Conservation (phyloP, 352 stramenopile species). For the Halophytophthora batemanensis region DNA sequence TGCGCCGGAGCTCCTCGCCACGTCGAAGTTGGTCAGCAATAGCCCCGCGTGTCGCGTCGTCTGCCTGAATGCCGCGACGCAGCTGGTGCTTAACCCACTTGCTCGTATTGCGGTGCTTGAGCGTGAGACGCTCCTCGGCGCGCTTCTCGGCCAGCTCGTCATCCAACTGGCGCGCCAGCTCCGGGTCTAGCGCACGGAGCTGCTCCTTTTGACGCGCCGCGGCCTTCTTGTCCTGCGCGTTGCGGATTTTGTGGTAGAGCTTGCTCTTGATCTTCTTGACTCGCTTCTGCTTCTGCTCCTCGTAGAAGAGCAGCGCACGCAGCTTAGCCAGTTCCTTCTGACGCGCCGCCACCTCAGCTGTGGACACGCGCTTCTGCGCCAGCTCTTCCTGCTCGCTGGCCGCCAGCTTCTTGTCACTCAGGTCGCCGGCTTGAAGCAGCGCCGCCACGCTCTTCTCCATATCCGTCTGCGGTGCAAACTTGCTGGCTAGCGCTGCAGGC, state of each 20-base stretch:
- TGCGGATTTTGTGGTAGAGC: constrained; percentile 97
- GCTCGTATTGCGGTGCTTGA: constrained; percentile 98
- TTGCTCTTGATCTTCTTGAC: constrained; percentile 99
- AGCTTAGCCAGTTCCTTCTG: constrained; percentile 95
- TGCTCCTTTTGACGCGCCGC: constrained; percentile 86
- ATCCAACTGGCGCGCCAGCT: constrained; percentile 69
- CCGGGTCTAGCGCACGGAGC: constrained; percentile 72
- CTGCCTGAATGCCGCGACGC: constrained; percentile 87
- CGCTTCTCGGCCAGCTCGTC: constrained; percentile 88
- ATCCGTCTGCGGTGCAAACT: constrained; percentile 91
- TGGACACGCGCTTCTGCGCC: constrained; percentile 63
- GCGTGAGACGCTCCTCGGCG: constrained; percentile 95
- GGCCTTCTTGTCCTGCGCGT: constrained; percentile 88
- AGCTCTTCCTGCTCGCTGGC: constrained; percentile 75
- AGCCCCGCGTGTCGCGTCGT: constrained; percentile 88
- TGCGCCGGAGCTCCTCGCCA: constrained; percentile 92
- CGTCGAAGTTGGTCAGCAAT: constrained; percentile 88
- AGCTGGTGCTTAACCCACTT: constrained; percentile 97
- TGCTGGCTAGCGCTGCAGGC: constrained; percentile 84
- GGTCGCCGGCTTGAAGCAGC: constrained; percentile 55
- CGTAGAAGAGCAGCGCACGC: constrained; percentile 97
- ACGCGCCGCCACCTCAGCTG: constrained; percentile 77
- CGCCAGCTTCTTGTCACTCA: constrained; percentile 57
- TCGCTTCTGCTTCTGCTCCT: constrained; percentile 97
- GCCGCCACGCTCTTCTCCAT: constrained; percentile 86